Evolutionary conservation across 495 filamentous ascomycete genomes (phyloP).

Genomic region (Neurospora sp.): DNA sequence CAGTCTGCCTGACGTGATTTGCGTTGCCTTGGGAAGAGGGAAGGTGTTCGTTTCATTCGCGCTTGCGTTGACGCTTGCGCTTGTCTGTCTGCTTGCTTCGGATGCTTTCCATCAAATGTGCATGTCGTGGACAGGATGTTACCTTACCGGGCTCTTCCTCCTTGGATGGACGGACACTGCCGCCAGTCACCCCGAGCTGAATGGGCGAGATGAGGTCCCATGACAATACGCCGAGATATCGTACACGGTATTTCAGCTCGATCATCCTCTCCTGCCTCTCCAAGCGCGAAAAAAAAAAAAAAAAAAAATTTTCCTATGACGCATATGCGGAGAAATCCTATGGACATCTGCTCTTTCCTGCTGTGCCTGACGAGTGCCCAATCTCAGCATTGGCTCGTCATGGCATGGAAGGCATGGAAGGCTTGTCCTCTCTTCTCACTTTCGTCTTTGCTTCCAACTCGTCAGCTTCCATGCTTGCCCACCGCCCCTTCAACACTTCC

Average conservation of each 20-base stretch:
- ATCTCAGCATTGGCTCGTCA: neutral
- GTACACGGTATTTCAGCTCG: slow-evolving; percentile 1
- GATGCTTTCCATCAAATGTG: neutral
- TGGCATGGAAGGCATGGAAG: neutral
- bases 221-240: neutral
- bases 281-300: neutral
- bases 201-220: neutral
- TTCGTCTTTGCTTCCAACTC: neutral
- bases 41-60: neutral
- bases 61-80: neutral
- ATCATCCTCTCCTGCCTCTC: neutral
- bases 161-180: neutral
- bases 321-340: neutral
- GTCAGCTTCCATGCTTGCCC: neutral
- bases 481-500: neutral
- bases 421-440: neutral
- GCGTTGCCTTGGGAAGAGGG: neutral
- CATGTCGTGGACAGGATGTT: neutral
- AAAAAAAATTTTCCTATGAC: neutral
- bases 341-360: neutral
- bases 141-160: neutral
- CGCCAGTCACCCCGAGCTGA: neutral
- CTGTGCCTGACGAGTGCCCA: neutral
- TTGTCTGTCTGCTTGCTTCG: neutral
- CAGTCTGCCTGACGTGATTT: too few species aligned